These are phyloP conservation scores for Myxozyma neotropica DNA, from an alignment of 805 yeast genomes.

Conservation along the genomic window DNA sequence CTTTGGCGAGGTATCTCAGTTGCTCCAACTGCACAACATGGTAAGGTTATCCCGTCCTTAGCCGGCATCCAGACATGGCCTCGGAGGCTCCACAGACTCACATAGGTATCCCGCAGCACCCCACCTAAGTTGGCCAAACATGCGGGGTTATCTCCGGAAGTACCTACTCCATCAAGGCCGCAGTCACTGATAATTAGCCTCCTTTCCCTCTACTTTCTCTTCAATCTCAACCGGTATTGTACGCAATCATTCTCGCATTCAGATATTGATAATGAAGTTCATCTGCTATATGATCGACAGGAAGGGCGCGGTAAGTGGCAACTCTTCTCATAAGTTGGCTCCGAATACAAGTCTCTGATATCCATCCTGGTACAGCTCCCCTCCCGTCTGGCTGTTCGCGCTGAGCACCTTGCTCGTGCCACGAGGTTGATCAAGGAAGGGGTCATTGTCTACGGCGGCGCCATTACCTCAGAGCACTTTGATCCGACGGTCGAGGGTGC, in stretches of 20 bases:
- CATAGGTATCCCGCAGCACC: no score
- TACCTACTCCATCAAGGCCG: background rate
- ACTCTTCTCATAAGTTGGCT: background rate
- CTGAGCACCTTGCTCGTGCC: constrained; percentile 9
- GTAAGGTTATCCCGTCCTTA: no score
- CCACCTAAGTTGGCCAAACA: no score
- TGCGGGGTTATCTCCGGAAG: background rate
- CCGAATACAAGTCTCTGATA: background rate
- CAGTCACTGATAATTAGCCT: background rate
- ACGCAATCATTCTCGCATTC: background rate
- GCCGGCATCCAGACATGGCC: no score
- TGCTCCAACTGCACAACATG: no score
- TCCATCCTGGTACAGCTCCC: no score
- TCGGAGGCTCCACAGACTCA: no score
- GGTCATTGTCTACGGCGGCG: constrained; percentile 12
- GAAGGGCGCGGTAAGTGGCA: constrained; percentile 6
- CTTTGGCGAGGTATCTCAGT: no score
- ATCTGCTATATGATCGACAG: constrained; percentile 17
- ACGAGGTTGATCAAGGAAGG: constrained; percentile 7
- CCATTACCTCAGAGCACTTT: background rate
- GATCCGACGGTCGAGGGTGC: constrained; percentile 8
- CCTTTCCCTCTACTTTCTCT: background rate
- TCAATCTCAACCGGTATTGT: no score
- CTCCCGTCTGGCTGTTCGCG: constrained; percentile 10
- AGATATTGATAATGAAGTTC: constrained; percentile 5